Percentiles rank a stretch among this genome's conserved stretches.
Conservation (phyloP, 2,329 filamentous ascomycete genomes). For the Metarhizium robertsii region DNA sequence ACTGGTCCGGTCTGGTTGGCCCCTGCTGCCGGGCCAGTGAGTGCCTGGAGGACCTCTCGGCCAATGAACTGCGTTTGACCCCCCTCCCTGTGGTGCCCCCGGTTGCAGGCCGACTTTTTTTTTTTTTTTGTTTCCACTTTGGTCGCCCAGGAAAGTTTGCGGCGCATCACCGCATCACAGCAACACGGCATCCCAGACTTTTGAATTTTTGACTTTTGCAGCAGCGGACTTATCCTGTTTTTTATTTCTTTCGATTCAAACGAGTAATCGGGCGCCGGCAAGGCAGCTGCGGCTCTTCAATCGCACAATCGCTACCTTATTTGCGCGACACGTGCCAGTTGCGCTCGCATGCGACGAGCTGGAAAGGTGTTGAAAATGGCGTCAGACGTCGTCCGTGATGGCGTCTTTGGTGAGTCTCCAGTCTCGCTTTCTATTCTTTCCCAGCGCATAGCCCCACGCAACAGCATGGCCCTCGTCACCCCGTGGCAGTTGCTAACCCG, state of each 20-base stretch:
- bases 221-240: not conserved
- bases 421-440: not conserved
- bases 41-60: no score
- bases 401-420: slow-evolving; percentile 43
- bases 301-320: not conserved
- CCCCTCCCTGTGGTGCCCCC: no score
- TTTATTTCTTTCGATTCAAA: not conserved
- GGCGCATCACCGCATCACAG: not conserved
- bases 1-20: no score
- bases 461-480: not conserved
- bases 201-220: not conserved
- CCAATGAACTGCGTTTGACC: no score
- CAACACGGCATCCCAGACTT: not conserved
- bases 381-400: slow-evolving; percentile 42
- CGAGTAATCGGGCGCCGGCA: not conserved
- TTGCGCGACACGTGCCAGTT: not conserved
- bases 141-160: not conserved
- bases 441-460: not conserved
- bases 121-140: not conserved
- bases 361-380: slow-evolving; percentile 39
- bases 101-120: no score
- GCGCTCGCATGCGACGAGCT: slow-evolving; percentile 22
- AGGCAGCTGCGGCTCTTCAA: not conserved
- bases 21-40: no score
- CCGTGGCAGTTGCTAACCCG: not conserved